Evolutionary conservation across 225 moss, liverwort and hornwort species (phyloP).

Genomic region (Sphagnum tenellum): DNA sequence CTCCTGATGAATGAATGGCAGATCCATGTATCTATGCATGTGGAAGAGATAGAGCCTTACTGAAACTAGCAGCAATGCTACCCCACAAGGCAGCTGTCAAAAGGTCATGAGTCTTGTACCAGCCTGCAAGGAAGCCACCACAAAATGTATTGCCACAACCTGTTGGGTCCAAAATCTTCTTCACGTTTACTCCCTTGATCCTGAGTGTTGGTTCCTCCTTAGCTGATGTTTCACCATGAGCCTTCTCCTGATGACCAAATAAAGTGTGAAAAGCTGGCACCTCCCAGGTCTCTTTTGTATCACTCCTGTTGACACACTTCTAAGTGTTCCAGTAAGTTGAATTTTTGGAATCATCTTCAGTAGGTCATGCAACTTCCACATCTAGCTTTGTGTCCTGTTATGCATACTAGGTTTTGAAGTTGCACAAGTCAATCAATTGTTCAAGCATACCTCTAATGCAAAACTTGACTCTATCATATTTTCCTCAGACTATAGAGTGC

Average conservation of each 20-base stretch:
- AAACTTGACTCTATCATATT: too few relatives aligned
- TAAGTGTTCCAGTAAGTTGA: too few relatives aligned
- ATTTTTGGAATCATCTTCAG: too few relatives aligned
- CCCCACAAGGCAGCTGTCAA: constrained; percentile 76
- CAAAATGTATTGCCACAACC: constrained; percentile 93
- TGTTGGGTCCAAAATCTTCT: constrained; percentile 64
- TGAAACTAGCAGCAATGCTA: constrained; percentile 79
- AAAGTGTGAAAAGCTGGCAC: constrained; percentile 72
- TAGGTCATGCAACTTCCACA: too few relatives aligned
- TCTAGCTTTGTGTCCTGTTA: too few relatives aligned
- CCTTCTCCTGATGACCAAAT: constrained; percentile 5
- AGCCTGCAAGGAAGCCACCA: constrained; percentile 75
- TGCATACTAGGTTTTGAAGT: too few relatives aligned
- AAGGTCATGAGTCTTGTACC: constrained; percentile 50
- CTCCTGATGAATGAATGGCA: too few relatives aligned
- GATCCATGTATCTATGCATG: too few relatives aligned
- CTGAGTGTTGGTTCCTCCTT: constrained; percentile 6
- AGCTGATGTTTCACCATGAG: constrained; percentile 3
- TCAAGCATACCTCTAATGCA: too few relatives aligned
- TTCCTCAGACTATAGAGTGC: not conserved
- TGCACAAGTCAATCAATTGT: too few relatives aligned
- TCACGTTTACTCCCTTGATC: constrained; percentile 27
- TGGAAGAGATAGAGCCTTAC: constrained; percentile 24
- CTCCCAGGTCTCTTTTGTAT: constrained; percentile 86
- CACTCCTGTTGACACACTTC: constrained; percentile 33